Evolutionary conservation across 306 rosid species (phyloP), one percentile per base, ranked within the genome.

Genomic region (Dalbergia cochinchinensis): DNA sequence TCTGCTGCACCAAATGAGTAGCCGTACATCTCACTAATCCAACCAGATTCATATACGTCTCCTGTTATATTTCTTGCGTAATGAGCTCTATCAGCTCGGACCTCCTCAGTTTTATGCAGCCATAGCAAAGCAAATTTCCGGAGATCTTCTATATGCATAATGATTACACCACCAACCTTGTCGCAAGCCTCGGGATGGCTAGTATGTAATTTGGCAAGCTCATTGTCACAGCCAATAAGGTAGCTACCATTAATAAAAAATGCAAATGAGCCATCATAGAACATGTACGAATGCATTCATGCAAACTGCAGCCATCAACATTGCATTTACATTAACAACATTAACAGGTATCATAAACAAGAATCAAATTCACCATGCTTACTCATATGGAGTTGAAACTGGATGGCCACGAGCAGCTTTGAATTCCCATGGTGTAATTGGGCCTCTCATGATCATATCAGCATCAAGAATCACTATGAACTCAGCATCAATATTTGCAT

Each of bases 21-120:
- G 47, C 99, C 99, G 80, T 95, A 95, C 99, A 93, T 95, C 88
- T 95, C 99, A 74, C 99, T 95, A 13, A 93, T 95, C 99, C 99
- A 95, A 59, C 99, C 99, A 19, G 99, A 91, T 76, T 75, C 86
- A 76, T 85, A 95, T 81, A 95, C 85, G 85, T 95, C 99, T 61
- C 99, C 99, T 7, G 99, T 95, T 74, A 95, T 93, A 87, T 95
- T 95, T 59, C 88, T 89, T 42, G 94, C 96, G 81, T 95, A 95
- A 83, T 95, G 99, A 80, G 92, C 97, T 88, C 81, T 92, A 90
- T 95, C 99, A 4, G 98, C 98, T 44, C 99, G 92, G 20, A 95
- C 98, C 83, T 95, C 99, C 86, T 95, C 99, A 0, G 97, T 91
- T 87, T 95, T 95, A 78, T 95, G 99, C 88, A 95, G 85, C 99